A percentile compares a stretch with the other conserved stretches of the same genome.
phyloP scores from a whole-genome alignment of 805 yeast species.

The Schizosaccharomyces lindneri region DNA sequence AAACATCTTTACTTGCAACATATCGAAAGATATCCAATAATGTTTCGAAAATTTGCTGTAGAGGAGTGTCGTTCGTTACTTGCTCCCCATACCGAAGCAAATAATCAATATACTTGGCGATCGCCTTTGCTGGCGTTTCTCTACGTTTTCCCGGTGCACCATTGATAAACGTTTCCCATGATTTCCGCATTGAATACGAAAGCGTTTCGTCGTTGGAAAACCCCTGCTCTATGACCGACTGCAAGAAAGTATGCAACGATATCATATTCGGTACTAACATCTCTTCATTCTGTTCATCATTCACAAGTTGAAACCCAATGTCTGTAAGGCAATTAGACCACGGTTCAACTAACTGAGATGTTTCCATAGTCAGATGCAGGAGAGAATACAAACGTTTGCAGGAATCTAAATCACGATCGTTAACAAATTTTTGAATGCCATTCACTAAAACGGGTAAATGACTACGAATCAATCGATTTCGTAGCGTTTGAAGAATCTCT shows the following conservation, averaged over 20 bases:
- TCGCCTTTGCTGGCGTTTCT: conserved; percentile 11
- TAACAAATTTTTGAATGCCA: not conserved
- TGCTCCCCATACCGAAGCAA: conserved; percentile 11
- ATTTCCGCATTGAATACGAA: conserved; percentile 7
- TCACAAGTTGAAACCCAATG: not conserved
- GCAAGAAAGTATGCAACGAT: not conserved
- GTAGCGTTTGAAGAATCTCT: not conserved
- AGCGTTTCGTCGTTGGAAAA: conserved; percentile 6
- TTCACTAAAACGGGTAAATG: not conserved
- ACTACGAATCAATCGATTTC: not conserved
- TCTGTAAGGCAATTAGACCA: not conserved
- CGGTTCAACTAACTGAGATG: not conserved
- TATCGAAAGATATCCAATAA: conserved; percentile 32
- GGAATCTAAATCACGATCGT: not conserved
- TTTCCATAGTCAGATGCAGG: not conserved
- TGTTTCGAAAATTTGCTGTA: not conserved
- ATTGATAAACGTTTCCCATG: conserved; percentile 8
- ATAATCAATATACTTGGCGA: conserved; percentile 13
- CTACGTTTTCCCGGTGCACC: conserved; percentile 4
- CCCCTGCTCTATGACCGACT: not conserved
- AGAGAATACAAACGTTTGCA: not conserved
- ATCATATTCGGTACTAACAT: not conserved
- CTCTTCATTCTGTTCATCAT: not conserved
- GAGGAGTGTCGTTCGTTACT: conserved; percentile 11
- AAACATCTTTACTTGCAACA: conserved; percentile 60